Conservation (phyloP, 2,329 filamentous ascomycete species). For the Colletotrichum scovillei region DNA sequence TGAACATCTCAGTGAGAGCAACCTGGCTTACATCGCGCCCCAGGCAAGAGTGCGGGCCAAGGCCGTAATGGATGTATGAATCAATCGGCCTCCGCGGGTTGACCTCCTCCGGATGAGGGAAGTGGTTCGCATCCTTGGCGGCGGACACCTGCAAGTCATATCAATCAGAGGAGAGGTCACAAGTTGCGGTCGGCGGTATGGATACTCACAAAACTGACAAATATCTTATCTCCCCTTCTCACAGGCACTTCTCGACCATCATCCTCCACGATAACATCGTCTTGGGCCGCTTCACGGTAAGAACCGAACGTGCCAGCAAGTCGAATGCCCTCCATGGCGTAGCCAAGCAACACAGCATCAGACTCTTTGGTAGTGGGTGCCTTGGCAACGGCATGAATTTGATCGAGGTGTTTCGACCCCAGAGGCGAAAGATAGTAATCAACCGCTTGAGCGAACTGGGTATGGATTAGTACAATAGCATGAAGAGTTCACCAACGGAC, state of each 20-base stretch:
- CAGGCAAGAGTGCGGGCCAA: conserved; percentile 72
- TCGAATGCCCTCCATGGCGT: conserved; percentile 78
- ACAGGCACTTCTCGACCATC: conserved; percentile 64
- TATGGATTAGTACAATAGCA: conserved; percentile 34
- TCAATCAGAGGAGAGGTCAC: neutral
- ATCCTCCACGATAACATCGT: conserved; percentile 60
- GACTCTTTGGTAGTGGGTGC: conserved; percentile 65
- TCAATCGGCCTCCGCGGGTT: conserved; percentile 72
- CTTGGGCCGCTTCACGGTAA: conserved; percentile 64
- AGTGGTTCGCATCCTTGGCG: conserved; percentile 66
- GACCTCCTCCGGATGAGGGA: conserved; percentile 71
- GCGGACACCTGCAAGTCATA: conserved; percentile 51
- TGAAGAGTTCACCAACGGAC: too few species aligned
- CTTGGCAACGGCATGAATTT: conserved; percentile 70
- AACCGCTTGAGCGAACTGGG: conserved; percentile 76
- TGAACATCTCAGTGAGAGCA: conserved; percentile 75
- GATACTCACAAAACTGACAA: conserved; percentile 69
- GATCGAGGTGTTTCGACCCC: conserved; percentile 65
- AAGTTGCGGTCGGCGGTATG: neutral
- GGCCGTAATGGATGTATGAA: conserved; percentile 72
- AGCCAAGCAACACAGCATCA: conserved; percentile 74
- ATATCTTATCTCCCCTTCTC: conserved; percentile 68
- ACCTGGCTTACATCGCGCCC: conserved; percentile 70
- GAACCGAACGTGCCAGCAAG: conserved; percentile 72
- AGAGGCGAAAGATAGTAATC: conserved; percentile 76